Evolutionary conservation across 176 grass and related monocot species (phyloP).

Genomic region (Echinochloa phyllopogon): DNA sequence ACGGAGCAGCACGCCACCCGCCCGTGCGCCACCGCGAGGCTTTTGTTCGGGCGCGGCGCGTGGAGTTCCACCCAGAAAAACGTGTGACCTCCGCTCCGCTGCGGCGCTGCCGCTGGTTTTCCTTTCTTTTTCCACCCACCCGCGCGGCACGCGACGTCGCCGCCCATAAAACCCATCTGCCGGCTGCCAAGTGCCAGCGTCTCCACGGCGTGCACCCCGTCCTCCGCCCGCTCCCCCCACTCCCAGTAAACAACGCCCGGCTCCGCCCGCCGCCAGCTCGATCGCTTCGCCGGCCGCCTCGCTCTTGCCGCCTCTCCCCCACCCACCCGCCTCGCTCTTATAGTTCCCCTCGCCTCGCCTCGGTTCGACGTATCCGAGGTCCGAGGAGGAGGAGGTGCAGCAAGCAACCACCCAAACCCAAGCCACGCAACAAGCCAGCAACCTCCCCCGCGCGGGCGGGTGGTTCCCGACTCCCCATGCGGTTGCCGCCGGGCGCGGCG

Average conservation of each 20-base stretch:
- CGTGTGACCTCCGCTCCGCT: too few species aligned
- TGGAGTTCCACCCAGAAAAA: not conserved
- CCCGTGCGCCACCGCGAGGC: too few species aligned
- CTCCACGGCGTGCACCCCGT: not conserved
- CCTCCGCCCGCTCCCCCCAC: not conserved
- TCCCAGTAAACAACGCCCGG: not conserved
- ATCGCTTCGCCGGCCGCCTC: not conserved
- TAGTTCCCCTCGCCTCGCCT: not conserved
- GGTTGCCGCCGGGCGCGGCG: not conserved
- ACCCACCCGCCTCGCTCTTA: not conserved
- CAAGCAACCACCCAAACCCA: not conserved
- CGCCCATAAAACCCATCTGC: not conserved
- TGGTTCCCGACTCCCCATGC: constrained; percentile 14
- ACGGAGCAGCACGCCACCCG: too few species aligned
- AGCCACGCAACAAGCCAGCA: not conserved
- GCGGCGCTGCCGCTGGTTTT: not conserved
- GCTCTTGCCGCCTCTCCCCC: not conserved
- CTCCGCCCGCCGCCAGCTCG: not conserved
- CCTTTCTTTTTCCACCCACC: not conserved
- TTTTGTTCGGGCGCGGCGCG: too few species aligned
- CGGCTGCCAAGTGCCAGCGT: not conserved
- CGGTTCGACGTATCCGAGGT: constrained; percentile 26
- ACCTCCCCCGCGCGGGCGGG: not conserved
- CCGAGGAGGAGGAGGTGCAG: not conserved
- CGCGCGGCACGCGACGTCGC: not conserved